A percentile compares a stretch with the other conserved stretches of the same genome.
phyloP scores from a whole-genome alignment of 1,284 basidiomycete genomes.

The Moesziomyces sp. region DNA sequence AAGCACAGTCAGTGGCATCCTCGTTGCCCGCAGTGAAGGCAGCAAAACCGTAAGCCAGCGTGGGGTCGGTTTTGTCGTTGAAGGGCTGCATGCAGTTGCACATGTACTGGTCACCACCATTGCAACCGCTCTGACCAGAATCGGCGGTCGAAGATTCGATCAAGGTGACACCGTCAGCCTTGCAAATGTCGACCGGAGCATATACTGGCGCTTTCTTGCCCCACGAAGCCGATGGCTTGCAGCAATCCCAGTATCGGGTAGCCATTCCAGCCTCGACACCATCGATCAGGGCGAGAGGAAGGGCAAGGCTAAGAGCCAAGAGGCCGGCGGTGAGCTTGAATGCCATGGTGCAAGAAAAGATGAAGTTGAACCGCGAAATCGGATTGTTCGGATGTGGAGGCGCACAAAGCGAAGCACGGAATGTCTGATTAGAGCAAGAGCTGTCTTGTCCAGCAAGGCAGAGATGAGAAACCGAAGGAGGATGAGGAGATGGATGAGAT shows the following conservation, averaged over 20 bases:
- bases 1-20: conserved; percentile 30
- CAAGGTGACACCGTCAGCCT: conserved; percentile 33
- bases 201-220: conserved; percentile 19
- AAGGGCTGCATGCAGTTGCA: conserved; percentile 46
- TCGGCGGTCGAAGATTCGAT: conserved; percentile 11
- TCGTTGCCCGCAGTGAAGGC: conserved; percentile 28
- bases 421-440: too few relatives aligned
- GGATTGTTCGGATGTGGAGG: too few relatives aligned
- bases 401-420: too few relatives aligned
- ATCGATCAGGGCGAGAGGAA: conserved; percentile 29
- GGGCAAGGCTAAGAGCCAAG: conserved; percentile 24
- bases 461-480: too few relatives aligned
- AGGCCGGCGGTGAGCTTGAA: conserved; percentile 35
- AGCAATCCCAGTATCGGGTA: conserved; percentile 45
- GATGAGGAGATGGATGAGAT: too few relatives aligned
- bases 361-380: too few relatives aligned
- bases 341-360: conserved; percentile 10
- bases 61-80: conserved; percentile 15
- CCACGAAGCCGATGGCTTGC: not conserved
- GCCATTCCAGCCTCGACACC: conserved; percentile 29
- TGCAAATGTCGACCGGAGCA: conserved; percentile 33
- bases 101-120: conserved; percentile 35
- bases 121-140: conserved; percentile 32
- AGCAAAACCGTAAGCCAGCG: conserved; percentile 22
- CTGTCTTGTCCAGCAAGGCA: too few relatives aligned